Evolutionary conservation across 2,329 filamentous ascomycete genomes (phyloP).

Genomic region (Xylaria sp.): DNA sequence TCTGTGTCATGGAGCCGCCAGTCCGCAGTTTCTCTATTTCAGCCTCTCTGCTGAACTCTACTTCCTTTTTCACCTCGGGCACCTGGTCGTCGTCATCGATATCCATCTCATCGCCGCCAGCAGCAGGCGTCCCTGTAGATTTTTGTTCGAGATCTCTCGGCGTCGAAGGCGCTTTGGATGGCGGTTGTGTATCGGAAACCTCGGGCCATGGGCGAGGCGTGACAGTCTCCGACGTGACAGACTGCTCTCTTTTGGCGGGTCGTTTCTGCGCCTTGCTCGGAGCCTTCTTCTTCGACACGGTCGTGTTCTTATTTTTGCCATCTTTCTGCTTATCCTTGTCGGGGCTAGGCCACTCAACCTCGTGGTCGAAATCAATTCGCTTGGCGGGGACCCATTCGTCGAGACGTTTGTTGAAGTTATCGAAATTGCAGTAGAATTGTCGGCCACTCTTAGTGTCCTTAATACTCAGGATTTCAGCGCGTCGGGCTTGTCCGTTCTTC

Average conservation of each 20-base stretch:
- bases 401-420: slow-evolving; percentile 92
- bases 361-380: slow-evolving; percentile 85
- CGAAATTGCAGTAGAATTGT: slow-evolving; percentile 96
- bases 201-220: slow-evolving; percentile 67
- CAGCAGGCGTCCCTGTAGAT: slow-evolving; percentile 57
- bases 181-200: slow-evolving; percentile 59
- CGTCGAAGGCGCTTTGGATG: slow-evolving; percentile 56
- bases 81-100: slow-evolving; percentile 60
- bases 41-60: slow-evolving; percentile 79
- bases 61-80: slow-evolving; percentile 58
- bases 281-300: slow-evolving; percentile 65
- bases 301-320: slow-evolving; percentile 76
- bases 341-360: slow-evolving; percentile 95
- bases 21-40: slow-evolving; percentile 97
- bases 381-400: slow-evolving; percentile 87
- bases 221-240: slow-evolving; percentile 62
- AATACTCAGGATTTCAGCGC: slow-evolving; percentile 96
- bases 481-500: slow-evolving; percentile 83
- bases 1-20: slow-evolving; percentile 98
- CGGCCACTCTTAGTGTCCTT: slow-evolving; percentile 87
- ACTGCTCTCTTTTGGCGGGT: slow-evolving; percentile 65
- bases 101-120: slow-evolving; percentile 63
- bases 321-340: slow-evolving; percentile 86
- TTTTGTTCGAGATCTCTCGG: slow-evolving; percentile 59
- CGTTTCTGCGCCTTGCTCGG: slow-evolving; percentile 70